Evolutionary conservation across 345 rosid genomes (phyloP), one percentile per base, ranked within the genome.

Genomic region (Dipteronia dyeriana): DNA sequence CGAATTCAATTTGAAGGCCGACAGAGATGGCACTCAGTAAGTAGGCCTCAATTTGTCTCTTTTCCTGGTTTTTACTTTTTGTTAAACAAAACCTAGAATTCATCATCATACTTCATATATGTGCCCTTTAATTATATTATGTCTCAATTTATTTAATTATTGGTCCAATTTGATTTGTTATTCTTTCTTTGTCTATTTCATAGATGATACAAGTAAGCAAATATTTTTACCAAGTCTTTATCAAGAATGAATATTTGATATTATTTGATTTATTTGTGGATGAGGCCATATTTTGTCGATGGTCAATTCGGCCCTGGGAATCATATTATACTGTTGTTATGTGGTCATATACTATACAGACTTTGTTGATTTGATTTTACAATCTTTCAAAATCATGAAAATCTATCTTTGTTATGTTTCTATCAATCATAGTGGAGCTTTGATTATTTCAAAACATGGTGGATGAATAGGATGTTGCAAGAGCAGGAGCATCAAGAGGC

Each of bases 401-500:
- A 31, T 31, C 45, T 41, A 41, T 41, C 45, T 1, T 41, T 41
- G 45, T 41, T 41, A 7, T 41, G 45, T 41, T 41, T 41, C 45
- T 41, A 41, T 41, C 45, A 7, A 41, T 41, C 45, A 41, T 41
- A 41, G 9, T 45, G 49, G 49, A 45, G 13, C 12, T 45, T 45
- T 45, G 11, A 45, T 45, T 45, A 34, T 13, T 8, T 5, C 3
- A 61, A 8, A 26, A 51, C 23, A 19, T 76, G 31, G 57, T 60
- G 71, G 63, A 43, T 59, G 66, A 25, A 53, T 49, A 87, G 86
- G 84, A 77, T 43, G 39, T 68, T 34, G 25, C 78, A 74, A 68
- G 87, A 80, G 81, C 51, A 75, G n/a, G 76, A 77, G 41, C 53
- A 74, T 39, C 84, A 69, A 43, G 70, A 79, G 81, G 79, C 1